Evolutionary conservation across 2,329 filamentous ascomycete genomes (phyloP), one percentile per base, ranked within the genome.

Genomic region (Neonectria punicea): DNA sequence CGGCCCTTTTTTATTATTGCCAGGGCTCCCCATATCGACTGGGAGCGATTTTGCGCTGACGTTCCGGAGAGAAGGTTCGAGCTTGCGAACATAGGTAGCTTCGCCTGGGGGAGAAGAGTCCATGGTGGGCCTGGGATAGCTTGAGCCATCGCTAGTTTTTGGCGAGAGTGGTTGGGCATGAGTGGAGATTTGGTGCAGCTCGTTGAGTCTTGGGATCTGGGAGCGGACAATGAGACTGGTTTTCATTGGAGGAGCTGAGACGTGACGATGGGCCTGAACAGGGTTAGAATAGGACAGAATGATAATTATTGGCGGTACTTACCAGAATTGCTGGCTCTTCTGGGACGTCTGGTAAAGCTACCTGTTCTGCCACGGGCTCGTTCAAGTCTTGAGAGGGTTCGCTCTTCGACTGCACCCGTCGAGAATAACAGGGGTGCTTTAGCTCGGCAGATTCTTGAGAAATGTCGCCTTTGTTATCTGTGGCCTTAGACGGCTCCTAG

Each of bases 381-480:
- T 76, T 75, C 7, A 71, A 72, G 11, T 55, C 57, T 14, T 76
- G 73, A 2, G 70, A 74, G 34, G 82, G 82, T 70, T 85, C 83
- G 66, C 83, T 85, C 70, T 81, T 84, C 51, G 82, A 84, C 64
- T 85, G 80, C 22, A 81, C 75, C 41, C 82, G 78, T n/a, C 82
- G 78, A 51, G 80, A 83, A 63, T 84, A 84, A 30, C 74, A 74
- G 11, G 79, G 79, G 18, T 72, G 67, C 51, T 77, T 79, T 50
- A 77, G 74, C 44, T 74, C 64, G n/a, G 71, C 64, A 53, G 34
- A 13, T 11, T 59, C 68, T 51, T 58, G 56, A 11, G 76, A 71
- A 14, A 59, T 65, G 54, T 59, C 66, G 70, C 58, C 62, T 59
- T 63, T 39, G 4, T 18, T 53, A 36, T 59, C 28, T 50, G 67